Evolutionary conservation across 768 basidiomycete genomes (phyloP), one percentile per base, ranked within the genome.

Genomic region (Kwoniella sp.): DNA sequence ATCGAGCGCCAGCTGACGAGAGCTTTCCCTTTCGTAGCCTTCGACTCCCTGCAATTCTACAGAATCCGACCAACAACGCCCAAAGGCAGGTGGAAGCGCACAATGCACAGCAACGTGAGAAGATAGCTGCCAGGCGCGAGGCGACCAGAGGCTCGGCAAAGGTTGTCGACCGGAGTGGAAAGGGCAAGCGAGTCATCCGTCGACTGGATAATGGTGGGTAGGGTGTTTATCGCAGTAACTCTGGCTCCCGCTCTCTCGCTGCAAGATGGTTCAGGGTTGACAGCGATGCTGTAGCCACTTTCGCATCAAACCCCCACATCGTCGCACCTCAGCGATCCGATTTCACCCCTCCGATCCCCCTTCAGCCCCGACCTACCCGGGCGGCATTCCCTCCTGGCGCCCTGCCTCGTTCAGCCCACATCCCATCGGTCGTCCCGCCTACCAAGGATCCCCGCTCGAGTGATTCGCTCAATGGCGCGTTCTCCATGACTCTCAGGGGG

Each of bases 201-300:
- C 26, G 73, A 32, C 47, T 50, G 27, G 73, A 74, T 46, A 74
- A 74, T 65, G 72, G 72, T 73, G 11, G 42, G 71, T 58, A 1
- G 11, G 1, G 34, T 25, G 45, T 28, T 3, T 12, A 22, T 22
- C 32, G 14, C n/a, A n/a, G n/a, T n/a, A n/a, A n/a, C n/a, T n/a
- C n/a, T n/a, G n/a, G n/a, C n/a, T n/a, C n/a, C n/a, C n/a, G n/a
- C n/a, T n/a, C n/a, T n/a, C n/a, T n/a, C n/a, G n/a, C n/a, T n/a
- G n/a, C n/a, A n/a, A n/a, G n/a, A 9, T 33, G 32, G n/a, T 33
- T n/a, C 32, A 33, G 32, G 36, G 7, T 14, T 17, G 15, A n/a
- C 8, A n/a, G n/a, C n/a, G n/a, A n/a, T n/a, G n/a, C n/a, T n/a
- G 20, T 26, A 71, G 73, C 73, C 2, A 34, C 62, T 11, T 63